Evolutionary conservation across 169 alveolate genomes (phyloP).

Genomic region (Sarcocystis neurona): DNA sequence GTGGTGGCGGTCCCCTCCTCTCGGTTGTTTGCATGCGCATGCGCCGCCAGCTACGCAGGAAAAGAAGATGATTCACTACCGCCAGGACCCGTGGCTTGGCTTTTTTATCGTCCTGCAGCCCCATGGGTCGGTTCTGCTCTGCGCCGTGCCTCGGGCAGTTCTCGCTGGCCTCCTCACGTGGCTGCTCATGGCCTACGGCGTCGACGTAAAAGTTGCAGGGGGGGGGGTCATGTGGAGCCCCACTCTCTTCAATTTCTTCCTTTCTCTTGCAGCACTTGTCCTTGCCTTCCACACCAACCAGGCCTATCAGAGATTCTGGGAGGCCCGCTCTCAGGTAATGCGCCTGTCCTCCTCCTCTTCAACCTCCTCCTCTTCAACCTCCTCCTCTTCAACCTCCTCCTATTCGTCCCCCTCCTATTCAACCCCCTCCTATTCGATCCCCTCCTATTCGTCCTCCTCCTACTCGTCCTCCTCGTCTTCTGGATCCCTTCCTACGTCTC

Average conservation of each 20-base stretch:
- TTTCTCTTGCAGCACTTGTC: conserved; percentile 1
- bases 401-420: too few relatives aligned
- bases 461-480: too few relatives aligned
- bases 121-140: conserved; percentile 39
- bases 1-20: too few relatives aligned
- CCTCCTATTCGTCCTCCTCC: too few relatives aligned
- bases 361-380: too few relatives aligned
- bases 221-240: conserved; percentile 33
- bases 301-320: conserved; percentile 56
- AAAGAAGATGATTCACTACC: conserved; percentile 29
- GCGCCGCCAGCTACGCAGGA: too few relatives aligned
- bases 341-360: too few relatives aligned
- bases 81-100: conserved; percentile 42
- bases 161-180: conserved; percentile 21
- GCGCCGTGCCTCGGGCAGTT: conserved; percentile 36
- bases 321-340: conserved; percentile 44
- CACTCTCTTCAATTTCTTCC: conserved; percentile 10
- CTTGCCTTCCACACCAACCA: conserved; percentile 54
- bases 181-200: conserved; percentile 28
- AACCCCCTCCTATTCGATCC: too few relatives aligned
- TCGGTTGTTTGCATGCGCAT: too few relatives aligned
- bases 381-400: too few relatives aligned
- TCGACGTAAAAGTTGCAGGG: neutral
- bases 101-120: conserved; percentile 39
- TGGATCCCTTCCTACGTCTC: too few relatives aligned